phyloP scores from a whole-genome alignment of 768 basidiomycete genomes.

The Suillus americanus region DNA sequence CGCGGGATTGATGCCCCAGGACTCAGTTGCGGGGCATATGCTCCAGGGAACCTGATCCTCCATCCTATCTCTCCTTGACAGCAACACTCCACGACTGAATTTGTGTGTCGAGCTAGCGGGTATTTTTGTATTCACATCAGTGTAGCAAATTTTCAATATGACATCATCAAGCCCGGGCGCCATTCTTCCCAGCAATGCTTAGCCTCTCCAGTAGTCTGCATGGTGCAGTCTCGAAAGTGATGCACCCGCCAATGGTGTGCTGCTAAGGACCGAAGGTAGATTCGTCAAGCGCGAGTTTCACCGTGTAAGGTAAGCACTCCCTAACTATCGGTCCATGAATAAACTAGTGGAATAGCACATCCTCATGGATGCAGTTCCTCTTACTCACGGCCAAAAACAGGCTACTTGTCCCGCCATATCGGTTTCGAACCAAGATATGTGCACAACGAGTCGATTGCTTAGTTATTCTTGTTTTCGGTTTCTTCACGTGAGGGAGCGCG shows the following conservation, averaged over 20 bases:
- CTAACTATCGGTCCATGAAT: background rate
- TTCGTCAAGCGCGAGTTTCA: background rate
- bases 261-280: too few species aligned
- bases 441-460: background rate
- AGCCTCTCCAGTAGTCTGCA: background rate
- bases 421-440: background rate
- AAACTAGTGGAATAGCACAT: background rate
- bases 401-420: background rate
- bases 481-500: conserved; percentile 12
- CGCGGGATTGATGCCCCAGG: background rate
- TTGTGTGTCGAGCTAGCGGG: background rate
- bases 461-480: background rate
- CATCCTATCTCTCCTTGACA: conserved; percentile 9
- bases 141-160: background rate
- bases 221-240: background rate
- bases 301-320: background rate
- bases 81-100: background rate
- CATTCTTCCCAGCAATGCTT: background rate
- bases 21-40: background rate
- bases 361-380: background rate
- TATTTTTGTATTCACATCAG: conserved; percentile 21
- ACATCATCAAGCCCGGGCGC: background rate
- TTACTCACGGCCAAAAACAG: background rate
- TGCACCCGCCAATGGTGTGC: background rate
- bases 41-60: background rate